Evolutionary conservation across 2,329 filamentous ascomycete genomes (phyloP), one percentile per base, ranked within the genome.

Genomic region (Exophiala alcalophila): DNA sequence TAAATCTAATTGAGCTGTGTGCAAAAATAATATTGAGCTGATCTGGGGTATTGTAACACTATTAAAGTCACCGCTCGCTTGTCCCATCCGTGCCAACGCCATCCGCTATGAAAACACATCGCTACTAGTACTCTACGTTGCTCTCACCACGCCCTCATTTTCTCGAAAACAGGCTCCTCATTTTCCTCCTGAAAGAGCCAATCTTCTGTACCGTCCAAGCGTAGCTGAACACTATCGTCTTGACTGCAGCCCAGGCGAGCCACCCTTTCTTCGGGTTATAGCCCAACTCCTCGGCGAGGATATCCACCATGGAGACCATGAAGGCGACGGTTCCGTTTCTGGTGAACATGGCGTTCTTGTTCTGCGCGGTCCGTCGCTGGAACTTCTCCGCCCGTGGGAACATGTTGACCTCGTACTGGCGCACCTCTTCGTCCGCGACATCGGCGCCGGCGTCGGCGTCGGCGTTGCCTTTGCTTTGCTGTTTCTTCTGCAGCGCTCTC

Each of bases 321-420:
- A 53, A 40, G 4, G 19, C 25, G 6, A 49, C 39, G 2, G 51
- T 41, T 16, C 51, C 54, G 41, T 57, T 48, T 2, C 55, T 52
- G 6, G 50, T 47, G 47, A 58, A 60, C 38, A 59, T 23, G 38
- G 40, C 50, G 15, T 41, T 33, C 16, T 57, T 56, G 35, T 60
- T 61, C 12, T 23, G 39, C 24, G 49, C 35, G 4, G 59, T 59
- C 18, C 54, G 42, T 18, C 49, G 27, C 31, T 57, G 55, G 25
- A 46, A 51, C 12, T 51, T 48, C 28, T 49, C 44, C 4, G 53
- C 57, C 3, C 52, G 41, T 3, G 47, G 54, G 10, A 56, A 56
- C 58, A 60, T 59, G 10, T 45, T 45, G 8, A 49, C 28, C 37
- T 60, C 58, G 42, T 57, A 60, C 11, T 52, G 20, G 26, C 34